Base-by-base conservation (phyloP, 2,329 filamentous ascomycete species). In the Colletotrichum tanaceti region DNA sequence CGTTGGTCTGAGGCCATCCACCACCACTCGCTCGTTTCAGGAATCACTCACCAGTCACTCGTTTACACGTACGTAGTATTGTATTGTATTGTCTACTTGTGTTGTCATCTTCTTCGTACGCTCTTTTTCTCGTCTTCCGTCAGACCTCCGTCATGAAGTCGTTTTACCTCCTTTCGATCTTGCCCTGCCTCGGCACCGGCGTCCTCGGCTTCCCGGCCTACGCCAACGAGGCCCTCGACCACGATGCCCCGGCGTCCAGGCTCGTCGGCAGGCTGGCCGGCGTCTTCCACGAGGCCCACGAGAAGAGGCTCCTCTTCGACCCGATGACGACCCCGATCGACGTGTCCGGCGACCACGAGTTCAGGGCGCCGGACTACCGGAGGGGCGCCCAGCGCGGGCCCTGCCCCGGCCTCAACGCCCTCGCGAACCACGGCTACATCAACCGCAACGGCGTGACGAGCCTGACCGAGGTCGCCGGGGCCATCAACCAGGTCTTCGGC, bases 351-450 rank as follows among this genome's bases (percentile, higher is more conserved):
- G 41, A 66, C 9, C 73, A 77, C 58, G 54, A 73, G 47, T 77
- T 77, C n/a, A 57, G 57, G 5, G 62, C 75, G 0, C 75, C 75
- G 0, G 68, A 76, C 43, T 74, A 73, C 28, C 59, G 71, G 14
- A 71, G 63, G 10, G 75, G 75, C 6, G 74, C 72, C 24, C 75
- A 73, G 65, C 41, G 75, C 72, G 14, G 74, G 57, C 39, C 75
- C 24, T 81, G 79, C 41, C 78, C 79, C 0, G 79, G 75, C 1
- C 73, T 81, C n/a, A 80, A 80, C 50, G 74, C 74, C 0, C 60
- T 80, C 16, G 78, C 78, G 13, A 80, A 80, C 63, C 79, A 80
- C 58, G 78, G 78, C 2, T 81, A 80, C 55, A 71, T 79, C 11
- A 72, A 73, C 35, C 73, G 75, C 9, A 70, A 75, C 20, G 76